Percentiles rank a stretch among this genome's conserved stretches.
These are phyloP conservation scores for Pythium pyrilobum DNA, from an alignment of 352 stramenopile species.

Conservation along the genomic window DNA sequence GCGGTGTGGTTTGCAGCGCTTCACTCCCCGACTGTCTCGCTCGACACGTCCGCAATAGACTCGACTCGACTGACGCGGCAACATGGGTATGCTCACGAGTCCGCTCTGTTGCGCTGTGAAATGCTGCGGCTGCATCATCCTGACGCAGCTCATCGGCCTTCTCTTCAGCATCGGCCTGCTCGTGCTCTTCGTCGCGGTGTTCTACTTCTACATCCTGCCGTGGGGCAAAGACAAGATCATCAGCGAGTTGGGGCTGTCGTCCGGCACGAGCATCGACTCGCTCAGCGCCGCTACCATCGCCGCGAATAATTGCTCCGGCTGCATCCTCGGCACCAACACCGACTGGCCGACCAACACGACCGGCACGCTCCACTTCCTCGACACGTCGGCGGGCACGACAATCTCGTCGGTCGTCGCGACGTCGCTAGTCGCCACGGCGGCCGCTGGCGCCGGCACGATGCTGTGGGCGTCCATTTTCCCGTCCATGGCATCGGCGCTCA, in stretches of 20 bases:
- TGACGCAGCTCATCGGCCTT: conserved; percentile 64
- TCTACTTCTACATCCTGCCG: conserved; percentile 65
- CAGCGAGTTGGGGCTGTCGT: conserved; percentile 35
- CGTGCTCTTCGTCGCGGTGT: conserved; percentile 45
- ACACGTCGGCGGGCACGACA: conserved; percentile 57
- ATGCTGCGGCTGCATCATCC: conserved; percentile 71
- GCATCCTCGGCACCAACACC: conserved; percentile 76
- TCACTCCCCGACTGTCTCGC: neutral
- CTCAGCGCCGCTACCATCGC: conserved; percentile 45
- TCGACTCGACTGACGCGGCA: too few relatives aligned
- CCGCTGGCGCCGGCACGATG: conserved; percentile 54
- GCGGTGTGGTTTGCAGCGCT: neutral
- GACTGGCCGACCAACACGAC: conserved; percentile 77
- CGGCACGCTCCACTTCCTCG: conserved; percentile 61
- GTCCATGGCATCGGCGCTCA: conserved; percentile 53
- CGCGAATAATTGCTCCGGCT: conserved; percentile 77
- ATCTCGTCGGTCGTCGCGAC: conserved; percentile 63
- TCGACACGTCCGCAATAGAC: neutral
- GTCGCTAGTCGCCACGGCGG: conserved; percentile 48
- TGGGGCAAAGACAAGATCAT: conserved; percentile 78
- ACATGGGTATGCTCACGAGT: conserved; percentile 31
- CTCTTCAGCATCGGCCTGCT: conserved; percentile 51
- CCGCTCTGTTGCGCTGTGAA: conserved; percentile 50
- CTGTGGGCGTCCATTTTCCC: conserved; percentile 66
- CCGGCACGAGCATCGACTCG: conserved; percentile 41